A percentile compares a stretch with the other conserved stretches of the same genome.
These are phyloP conservation scores for Pythium utonaiense DNA, from an alignment of 352 stramenopile genomes.

Conservation along the genomic window DNA sequence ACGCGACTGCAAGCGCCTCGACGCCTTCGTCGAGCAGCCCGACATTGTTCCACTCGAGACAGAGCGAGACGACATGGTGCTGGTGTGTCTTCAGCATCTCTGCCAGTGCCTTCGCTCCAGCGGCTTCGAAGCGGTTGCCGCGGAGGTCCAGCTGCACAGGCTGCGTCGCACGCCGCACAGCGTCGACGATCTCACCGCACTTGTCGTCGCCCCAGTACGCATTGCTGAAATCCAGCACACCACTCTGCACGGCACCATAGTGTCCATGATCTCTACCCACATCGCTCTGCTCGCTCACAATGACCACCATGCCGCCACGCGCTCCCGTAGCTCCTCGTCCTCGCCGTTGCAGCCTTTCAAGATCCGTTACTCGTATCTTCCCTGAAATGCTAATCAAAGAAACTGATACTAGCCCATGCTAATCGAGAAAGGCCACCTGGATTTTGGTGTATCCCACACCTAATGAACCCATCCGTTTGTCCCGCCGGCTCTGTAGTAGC, in stretches of 20 bases:
- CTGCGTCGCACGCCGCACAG: slow-evolving; percentile 32
- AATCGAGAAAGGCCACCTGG: neutral
- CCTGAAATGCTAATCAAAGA: neutral
- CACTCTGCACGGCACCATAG: neutral
- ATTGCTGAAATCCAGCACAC: slow-evolving; percentile 70
- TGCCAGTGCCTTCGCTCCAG: slow-evolving; percentile 46
- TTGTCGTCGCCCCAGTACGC: slow-evolving; percentile 70
- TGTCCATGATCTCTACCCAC: neutral
- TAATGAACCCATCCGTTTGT: neutral
- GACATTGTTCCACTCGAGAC: slow-evolving; percentile 83
- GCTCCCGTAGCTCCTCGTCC: neutral
- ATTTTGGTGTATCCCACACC: neutral
- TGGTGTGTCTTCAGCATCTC: slow-evolving; percentile 41
- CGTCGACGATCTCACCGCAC: slow-evolving; percentile 47
- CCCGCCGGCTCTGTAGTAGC: neutral
- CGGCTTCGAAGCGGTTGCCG: slow-evolving; percentile 73
- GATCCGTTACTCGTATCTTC: neutral
- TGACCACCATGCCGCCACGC: neutral
- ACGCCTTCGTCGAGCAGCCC: slow-evolving; percentile 73
- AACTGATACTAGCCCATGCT: neutral
- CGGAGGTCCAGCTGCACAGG: slow-evolving; percentile 59
- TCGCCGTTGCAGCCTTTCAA: neutral
- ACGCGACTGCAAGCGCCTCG: slow-evolving; percentile 49
- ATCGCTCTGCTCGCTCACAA: neutral
- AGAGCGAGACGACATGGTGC: slow-evolving; percentile 56